Percentiles rank a stretch among this genome's conserved stretches.
phyloP scores from a whole-genome alignment of 208 protist species.

The Novymonas esmeraldas region DNA sequence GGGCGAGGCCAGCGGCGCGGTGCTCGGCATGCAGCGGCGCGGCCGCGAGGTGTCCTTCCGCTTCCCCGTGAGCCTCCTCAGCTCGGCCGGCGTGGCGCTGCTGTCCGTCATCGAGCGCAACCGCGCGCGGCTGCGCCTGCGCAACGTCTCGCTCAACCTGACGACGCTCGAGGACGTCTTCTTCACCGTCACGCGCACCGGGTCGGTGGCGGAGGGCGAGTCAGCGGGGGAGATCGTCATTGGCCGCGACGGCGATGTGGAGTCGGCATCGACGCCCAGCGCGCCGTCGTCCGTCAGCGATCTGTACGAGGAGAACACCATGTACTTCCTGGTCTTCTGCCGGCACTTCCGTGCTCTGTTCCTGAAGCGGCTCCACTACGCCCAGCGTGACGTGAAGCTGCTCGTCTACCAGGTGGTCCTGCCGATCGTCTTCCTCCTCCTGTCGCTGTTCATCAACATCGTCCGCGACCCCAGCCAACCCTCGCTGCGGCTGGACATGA shows the following conservation, averaged over 20 bases:
- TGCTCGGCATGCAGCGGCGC: conserved; percentile 67
- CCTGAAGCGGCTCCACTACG: conserved; percentile 79
- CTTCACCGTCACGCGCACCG: conserved; percentile 39
- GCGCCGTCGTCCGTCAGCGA: conserved; percentile 1
- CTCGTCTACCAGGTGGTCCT: conserved; percentile 80
- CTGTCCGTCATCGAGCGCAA: conserved; percentile 47
- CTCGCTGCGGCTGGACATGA: conserved; percentile 60
- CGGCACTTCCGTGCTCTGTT: conserved; percentile 74
- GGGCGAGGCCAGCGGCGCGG: conserved; percentile 17
- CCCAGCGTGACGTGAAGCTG: conserved; percentile 70
- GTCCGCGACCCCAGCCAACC: conserved; percentile 59
- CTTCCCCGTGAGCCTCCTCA: conserved; percentile 65
- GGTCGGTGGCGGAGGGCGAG: conserved; percentile 16
- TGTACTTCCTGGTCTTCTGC: conserved; percentile 36
- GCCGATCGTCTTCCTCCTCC: conserved; percentile 67
- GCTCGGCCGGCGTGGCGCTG: conserved; percentile 43
- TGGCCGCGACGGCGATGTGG: conserved; percentile 5
- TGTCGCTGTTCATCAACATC: conserved; percentile 76
- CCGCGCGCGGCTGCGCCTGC: conserved; percentile 47
- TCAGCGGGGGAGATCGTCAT: conserved; percentile 15
- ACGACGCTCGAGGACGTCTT: conserved; percentile 90
- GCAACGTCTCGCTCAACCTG: conserved; percentile 62
- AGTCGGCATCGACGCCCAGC: not conserved
- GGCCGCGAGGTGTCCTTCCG: conserved; percentile 74
- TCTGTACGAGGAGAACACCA: conserved; percentile 29